phyloP scores from a whole-genome alignment of 2,329 filamentous ascomycete genomes.

The Trichoderma brevicompactum region DNA sequence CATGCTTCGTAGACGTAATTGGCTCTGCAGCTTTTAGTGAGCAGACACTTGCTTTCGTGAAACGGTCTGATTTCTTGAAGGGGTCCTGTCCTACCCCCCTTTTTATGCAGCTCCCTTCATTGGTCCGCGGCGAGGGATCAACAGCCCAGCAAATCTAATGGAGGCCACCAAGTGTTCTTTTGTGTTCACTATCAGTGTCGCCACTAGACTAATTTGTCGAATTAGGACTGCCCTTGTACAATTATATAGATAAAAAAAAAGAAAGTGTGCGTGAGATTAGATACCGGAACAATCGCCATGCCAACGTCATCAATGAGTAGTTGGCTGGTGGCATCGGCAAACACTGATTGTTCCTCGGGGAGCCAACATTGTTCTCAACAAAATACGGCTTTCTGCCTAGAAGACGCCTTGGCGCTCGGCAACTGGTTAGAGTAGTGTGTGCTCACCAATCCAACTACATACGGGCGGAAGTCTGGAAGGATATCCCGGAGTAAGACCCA shows the following conservation, averaged over 20 bases:
- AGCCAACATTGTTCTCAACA: background rate
- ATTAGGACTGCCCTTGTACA: background rate
- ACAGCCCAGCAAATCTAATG: constrained; percentile 6
- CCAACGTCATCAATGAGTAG: constrained; percentile 8
- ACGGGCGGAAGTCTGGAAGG: background rate
- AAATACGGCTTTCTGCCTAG: background rate
- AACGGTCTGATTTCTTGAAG: constrained; percentile 21
- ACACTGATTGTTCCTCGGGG: background rate
- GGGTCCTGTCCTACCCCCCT: constrained; percentile 17
- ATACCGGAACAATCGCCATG: background rate
- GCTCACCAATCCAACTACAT: background rate
- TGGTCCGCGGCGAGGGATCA: constrained; percentile 7
- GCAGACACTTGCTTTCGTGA: background rate
- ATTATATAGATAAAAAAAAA: background rate
- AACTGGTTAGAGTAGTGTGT: background rate
- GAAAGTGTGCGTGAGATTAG: background rate
- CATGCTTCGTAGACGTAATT: constrained; percentile 4
- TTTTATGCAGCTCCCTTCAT: background rate
- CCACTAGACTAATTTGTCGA: background rate
- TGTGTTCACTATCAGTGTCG: background rate
- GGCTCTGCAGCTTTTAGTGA: background rate
- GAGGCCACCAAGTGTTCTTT: background rate
- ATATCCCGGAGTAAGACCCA: background rate
- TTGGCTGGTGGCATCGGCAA: background rate
- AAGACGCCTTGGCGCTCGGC: background rate